phyloP scores from a whole-genome alignment of 371 early-diverging fungal genomes.

The Apophysomyces variabilis region DNA sequence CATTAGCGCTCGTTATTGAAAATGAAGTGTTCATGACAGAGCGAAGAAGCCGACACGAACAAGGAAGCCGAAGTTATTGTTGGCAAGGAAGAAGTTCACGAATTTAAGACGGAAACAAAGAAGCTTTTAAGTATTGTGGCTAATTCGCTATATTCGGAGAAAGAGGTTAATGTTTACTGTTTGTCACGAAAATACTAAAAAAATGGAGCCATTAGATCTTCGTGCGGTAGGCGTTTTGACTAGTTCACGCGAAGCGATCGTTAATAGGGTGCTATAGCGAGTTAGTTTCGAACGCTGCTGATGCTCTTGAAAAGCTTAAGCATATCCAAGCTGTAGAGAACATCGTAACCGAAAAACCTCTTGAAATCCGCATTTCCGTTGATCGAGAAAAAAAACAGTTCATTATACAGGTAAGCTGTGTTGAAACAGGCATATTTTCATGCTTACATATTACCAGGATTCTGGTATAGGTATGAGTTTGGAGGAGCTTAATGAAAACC shows the following conservation, averaged over 20 bases:
- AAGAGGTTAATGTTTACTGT: slow-evolving; percentile 59
- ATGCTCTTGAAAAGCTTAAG: slow-evolving; percentile 97
- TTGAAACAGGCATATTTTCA: neutral
- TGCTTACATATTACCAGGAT: slow-evolving; percentile 57
- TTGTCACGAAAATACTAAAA: neutral
- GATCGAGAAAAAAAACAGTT: slow-evolving; percentile 79
- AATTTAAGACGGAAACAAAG: slow-evolving; percentile 87
- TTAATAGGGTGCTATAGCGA: slow-evolving; percentile 71
- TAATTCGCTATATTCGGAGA: slow-evolving; percentile 87
- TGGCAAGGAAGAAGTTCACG: slow-evolving; percentile 54
- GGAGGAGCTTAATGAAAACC: slow-evolving; percentile 85
- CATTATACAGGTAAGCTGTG: slow-evolving; percentile 64
- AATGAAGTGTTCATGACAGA: neutral
- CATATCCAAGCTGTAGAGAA: slow-evolving; percentile 72
- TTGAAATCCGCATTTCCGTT: slow-evolving; percentile 82
- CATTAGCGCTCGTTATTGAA: too few species aligned
- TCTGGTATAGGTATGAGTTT: slow-evolving; percentile 99
- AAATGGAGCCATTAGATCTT: slow-evolving; percentile 45
- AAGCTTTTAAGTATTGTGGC: slow-evolving; percentile 85
- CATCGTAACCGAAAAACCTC: slow-evolving; percentile 63
- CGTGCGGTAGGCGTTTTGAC: slow-evolving; percentile 58
- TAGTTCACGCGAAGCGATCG: neutral
- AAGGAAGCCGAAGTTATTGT: slow-evolving; percentile 36
- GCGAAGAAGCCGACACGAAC: neutral
- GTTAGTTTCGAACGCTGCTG: slow-evolving; percentile 97